Evolutionary conservation across 163 green algal genomes (phyloP).

Genomic region (Scenedesmus sp.): DNA sequence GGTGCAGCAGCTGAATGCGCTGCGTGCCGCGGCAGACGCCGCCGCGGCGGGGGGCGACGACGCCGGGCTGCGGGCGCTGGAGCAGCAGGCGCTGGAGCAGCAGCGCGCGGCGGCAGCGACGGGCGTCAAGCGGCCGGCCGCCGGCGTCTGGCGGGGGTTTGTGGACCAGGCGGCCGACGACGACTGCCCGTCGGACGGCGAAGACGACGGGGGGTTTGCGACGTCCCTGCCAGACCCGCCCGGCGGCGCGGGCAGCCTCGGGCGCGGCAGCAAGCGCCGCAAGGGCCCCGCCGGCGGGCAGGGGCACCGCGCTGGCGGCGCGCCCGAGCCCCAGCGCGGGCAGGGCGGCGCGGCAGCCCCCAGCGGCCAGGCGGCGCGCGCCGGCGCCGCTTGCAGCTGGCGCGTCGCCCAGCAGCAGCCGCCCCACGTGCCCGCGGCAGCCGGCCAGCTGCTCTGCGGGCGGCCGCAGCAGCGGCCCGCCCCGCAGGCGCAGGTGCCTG

Average conservation of each 20-base stretch:
- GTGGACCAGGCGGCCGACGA: background rate
- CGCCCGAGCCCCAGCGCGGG: no score
- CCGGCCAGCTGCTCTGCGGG: background rate
- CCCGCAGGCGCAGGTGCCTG: background rate
- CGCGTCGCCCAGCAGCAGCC: no score
- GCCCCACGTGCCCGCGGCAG: no score
- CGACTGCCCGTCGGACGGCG: background rate
- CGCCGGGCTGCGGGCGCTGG: background rate
- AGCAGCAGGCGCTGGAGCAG: conserved; percentile 10
- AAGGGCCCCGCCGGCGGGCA: background rate
- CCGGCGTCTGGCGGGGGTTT: conserved; percentile 12
- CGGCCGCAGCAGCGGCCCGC: background rate
- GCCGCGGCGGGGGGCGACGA: background rate
- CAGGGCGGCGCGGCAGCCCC: no score
- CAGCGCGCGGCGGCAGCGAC: background rate
- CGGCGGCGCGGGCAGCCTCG: background rate
- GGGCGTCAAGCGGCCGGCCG: no score
- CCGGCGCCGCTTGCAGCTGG: no score
- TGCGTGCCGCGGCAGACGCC: background rate
- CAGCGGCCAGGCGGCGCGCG: no score
- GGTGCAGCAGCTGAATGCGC: conserved; percentile 33
- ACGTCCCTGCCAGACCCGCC: conserved; percentile 14
- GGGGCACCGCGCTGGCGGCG: no score
- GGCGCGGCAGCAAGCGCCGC: background rate
- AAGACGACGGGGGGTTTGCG: background rate